These are phyloP conservation scores for Hepatocystis sp. DNA, from an alignment of 169 alveolate species.

Conservation along the genomic window DNA sequence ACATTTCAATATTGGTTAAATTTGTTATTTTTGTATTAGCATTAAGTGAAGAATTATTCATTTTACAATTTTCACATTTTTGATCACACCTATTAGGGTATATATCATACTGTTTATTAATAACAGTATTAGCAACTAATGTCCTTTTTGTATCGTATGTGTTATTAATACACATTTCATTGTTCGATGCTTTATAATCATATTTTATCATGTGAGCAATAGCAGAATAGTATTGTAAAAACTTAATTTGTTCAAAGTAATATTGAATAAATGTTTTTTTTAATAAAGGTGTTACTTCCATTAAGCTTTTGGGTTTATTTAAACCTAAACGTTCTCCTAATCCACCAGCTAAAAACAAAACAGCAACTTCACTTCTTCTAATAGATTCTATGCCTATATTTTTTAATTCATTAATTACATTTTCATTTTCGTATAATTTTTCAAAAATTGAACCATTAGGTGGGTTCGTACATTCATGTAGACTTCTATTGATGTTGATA, in stretches of 20 bases:
- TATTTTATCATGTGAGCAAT: not conserved
- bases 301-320: constrained; percentile 74
- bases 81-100: no score
- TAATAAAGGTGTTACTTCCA: constrained; percentile 78
- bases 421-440: constrained; percentile 30
- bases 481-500: constrained; percentile 23
- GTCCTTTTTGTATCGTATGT: no score
- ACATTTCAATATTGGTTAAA: not conserved
- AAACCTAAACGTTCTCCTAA: constrained; percentile 79
- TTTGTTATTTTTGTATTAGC: not conserved
- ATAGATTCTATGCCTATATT: constrained; percentile 45
- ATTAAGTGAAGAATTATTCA: not conserved
- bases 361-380: constrained; percentile 74
- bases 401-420: constrained; percentile 34
- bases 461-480: constrained; percentile 33
- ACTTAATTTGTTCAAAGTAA: constrained; percentile 77
- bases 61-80: no score
- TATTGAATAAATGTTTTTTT: constrained; percentile 81
- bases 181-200: no score
- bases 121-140: no score
- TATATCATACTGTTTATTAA: no score
- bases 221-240: constrained; percentile 42
- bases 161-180: no score
- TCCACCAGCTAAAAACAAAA: constrained; percentile 85
- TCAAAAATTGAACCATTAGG: constrained; percentile 43